These are phyloP conservation scores for Sporothrix brunneoviolacea DNA, from an alignment of 2,329 filamentous ascomycete species.

Conservation along the genomic window DNA sequence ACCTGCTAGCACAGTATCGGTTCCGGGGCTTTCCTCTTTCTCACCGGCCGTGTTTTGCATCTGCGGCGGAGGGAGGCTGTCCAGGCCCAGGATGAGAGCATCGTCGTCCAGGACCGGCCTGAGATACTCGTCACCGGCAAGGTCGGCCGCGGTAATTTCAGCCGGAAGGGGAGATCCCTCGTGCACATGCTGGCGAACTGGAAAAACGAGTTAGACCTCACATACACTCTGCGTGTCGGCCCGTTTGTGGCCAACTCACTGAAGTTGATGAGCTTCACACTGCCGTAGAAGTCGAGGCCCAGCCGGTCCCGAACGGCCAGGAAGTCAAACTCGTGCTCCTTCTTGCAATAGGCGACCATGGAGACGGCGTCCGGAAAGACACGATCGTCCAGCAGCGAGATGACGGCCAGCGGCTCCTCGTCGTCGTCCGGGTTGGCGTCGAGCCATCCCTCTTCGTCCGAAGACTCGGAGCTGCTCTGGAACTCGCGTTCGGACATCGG, in stretches of 20 bases:
- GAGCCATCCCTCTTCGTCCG: constrained; percentile 31
- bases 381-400: constrained; percentile 62
- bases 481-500: constrained; percentile 13
- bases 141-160: constrained; percentile 52
- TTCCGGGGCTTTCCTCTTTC: constrained; percentile 14
- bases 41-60: constrained; percentile 31
- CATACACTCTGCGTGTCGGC: no score
- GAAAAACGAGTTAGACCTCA: neutral
- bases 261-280: constrained; percentile 70
- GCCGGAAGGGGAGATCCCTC: constrained; percentile 43
- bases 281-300: constrained; percentile 64
- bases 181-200: constrained; percentile 43
- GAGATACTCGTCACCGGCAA: constrained; percentile 74
- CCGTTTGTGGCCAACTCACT: no score
- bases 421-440: constrained; percentile 46
- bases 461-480: constrained; percentile 29
- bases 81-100: constrained; percentile 77
- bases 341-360: constrained; percentile 64
- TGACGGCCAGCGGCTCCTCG: constrained; percentile 51
- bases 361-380: constrained; percentile 56
- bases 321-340: constrained; percentile 62
- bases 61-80: constrained; percentile 55
- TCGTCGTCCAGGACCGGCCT: constrained; percentile 85
- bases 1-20: neutral
- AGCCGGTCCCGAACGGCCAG: constrained; percentile 49